Evolutionary conservation across 768 basidiomycete species (phyloP).

Genomic region (Suillus fuscotomentosus): DNA sequence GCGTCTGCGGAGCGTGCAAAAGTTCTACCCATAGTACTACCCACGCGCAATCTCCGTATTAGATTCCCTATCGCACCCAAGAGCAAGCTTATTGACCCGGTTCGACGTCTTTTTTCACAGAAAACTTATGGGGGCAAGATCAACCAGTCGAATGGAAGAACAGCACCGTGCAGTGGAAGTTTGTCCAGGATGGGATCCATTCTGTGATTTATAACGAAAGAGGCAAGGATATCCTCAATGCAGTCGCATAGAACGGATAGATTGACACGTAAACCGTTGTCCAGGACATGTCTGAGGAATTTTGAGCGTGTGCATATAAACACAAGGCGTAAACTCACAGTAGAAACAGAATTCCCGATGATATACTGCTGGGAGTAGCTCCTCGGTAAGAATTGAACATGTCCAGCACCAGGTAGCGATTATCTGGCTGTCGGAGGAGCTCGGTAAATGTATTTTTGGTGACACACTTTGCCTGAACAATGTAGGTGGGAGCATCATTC

Average conservation of each 20-base stretch:
- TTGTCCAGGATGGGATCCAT: slow-evolving; percentile 8
- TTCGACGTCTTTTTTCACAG: slow-evolving; percentile 8
- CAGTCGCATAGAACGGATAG: slow-evolving; percentile 49
- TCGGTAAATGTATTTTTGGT: not conserved
- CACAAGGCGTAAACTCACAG: not conserved
- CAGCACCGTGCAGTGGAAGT: slow-evolving; percentile 40
- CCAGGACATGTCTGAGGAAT: slow-evolving; percentile 42
- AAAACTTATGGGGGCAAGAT: slow-evolving; percentile 17
- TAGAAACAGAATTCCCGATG: slow-evolving; percentile 31
- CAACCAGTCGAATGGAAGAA: slow-evolving; percentile 58
- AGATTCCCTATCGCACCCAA: slow-evolving; percentile 21
- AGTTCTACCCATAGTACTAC: slow-evolving; percentile 26
- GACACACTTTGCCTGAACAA: slow-evolving; percentile 30
- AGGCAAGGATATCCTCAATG: slow-evolving; percentile 47
- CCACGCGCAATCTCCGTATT: slow-evolving; percentile 29
- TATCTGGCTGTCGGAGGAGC: slow-evolving; percentile 15
- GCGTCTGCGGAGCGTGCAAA: not conserved
- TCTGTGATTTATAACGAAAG: slow-evolving; percentile 37
- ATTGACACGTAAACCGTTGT: slow-evolving; percentile 37
- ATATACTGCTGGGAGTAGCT: slow-evolving; percentile 22
- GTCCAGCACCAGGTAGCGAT: slow-evolving; percentile 32
- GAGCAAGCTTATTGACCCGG: slow-evolving; percentile 7
- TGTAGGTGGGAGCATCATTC: slow-evolving; percentile 30
- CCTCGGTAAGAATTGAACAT: slow-evolving; percentile 29
- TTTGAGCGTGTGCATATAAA: not conserved